These are phyloP conservation scores for Ormosia semicastrata DNA, from an alignment of 306 rosid genomes.

Conservation along the genomic window DNA sequence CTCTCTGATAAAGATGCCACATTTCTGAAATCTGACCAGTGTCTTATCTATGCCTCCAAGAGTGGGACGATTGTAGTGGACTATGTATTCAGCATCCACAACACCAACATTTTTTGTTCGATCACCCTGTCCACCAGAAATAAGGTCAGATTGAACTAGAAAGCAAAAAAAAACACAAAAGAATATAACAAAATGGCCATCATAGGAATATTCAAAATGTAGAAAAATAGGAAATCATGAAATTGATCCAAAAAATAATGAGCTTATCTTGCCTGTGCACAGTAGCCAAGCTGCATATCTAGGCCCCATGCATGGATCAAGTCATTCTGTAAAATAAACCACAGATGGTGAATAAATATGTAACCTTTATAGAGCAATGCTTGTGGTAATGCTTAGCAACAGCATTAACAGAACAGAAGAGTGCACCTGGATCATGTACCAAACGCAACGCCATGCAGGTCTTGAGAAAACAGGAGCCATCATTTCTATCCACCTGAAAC, in stretches of 20 bases:
- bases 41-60: constrained; percentile 67
- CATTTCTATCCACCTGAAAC: constrained; percentile 93
- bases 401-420: neutral
- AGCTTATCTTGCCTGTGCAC: constrained; percentile 78
- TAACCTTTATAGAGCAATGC: neutral
- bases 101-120: constrained; percentile 81
- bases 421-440: constrained; percentile 92
- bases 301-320: constrained; percentile 98
- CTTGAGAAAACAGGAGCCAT: constrained; percentile 97
- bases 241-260: constrained; percentile 4
- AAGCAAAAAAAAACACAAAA: neutral
- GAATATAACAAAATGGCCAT: neutral
- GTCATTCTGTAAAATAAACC: constrained; percentile 63
- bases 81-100: constrained; percentile 84
- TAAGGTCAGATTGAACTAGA: constrained; percentile 21
- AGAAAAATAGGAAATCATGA: neutral
- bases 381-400: neutral
- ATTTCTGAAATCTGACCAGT: constrained; percentile 50
- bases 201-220: neutral
- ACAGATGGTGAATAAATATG: neutral
- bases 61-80: constrained; percentile 84
- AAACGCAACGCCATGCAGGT: constrained; percentile 91
- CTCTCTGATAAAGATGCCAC: neutral
- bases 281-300: constrained; percentile 89
- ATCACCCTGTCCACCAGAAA: constrained; percentile 59